Percentiles rank a stretch among this genome's conserved stretches.
Conservation (phyloP, 371 early-diverging fungal genomes). For the Conidiobolus incongruus region DNA sequence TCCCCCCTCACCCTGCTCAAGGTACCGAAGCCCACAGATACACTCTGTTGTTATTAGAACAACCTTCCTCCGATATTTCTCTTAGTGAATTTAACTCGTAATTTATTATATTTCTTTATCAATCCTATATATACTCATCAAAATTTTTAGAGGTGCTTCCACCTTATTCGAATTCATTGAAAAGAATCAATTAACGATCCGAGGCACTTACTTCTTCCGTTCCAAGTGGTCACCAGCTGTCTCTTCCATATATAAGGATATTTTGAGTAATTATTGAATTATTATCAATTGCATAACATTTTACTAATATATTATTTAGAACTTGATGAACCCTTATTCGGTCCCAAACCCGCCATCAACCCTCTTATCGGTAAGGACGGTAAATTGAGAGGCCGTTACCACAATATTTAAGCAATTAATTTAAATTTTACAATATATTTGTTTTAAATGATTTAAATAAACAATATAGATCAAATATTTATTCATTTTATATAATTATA, state of each 20-base stretch:
- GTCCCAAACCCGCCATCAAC: neutral
- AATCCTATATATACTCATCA: neutral
- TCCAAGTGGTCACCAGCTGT: neutral
- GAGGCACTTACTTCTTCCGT: neutral
- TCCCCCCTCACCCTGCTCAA: constrained; percentile 62
- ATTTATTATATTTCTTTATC: too few relatives aligned
- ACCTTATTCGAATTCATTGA: neutral
- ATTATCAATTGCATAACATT: too few relatives aligned
- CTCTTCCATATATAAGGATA: neutral
- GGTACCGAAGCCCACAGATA: constrained; percentile 63
- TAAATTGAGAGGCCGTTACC: neutral
- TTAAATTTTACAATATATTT: too few relatives aligned
- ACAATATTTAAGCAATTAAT: constrained; percentile 1
- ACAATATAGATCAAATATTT: too few relatives aligned
- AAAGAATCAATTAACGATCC: neutral
- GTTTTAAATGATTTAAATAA: too few relatives aligned
- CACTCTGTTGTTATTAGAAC: constrained; percentile 40
- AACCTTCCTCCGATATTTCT: constrained; percentile 31
- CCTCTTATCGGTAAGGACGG: neutral
- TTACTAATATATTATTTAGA: neutral
- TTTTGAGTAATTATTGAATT: neutral
- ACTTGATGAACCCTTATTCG: constrained; percentile 1
- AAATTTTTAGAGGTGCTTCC: neutral
- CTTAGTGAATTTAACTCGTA: too few relatives aligned
- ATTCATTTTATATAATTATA: too few relatives aligned